Conservation (phyloP, 2,329 filamentous ascomycete species). For the Hypoxylon sp. region DNA sequence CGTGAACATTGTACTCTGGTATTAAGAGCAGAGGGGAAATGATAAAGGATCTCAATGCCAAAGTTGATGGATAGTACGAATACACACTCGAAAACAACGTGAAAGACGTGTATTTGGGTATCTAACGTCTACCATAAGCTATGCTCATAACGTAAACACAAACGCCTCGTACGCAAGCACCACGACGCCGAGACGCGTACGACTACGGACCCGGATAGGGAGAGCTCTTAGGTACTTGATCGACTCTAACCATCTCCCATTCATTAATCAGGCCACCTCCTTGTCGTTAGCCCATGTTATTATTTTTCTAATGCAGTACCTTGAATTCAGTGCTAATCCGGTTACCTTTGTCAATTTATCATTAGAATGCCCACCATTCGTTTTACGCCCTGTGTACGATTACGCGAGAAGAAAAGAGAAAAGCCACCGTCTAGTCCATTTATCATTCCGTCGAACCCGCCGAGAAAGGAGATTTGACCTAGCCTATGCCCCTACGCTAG, state of each 20-base stretch:
- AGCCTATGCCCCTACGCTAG: slow-evolving; percentile 43
- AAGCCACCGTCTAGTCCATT: slow-evolving; percentile 6
- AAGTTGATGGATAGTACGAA: neutral
- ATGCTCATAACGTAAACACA: slow-evolving; percentile 3
- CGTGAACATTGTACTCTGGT: too few relatives aligned
- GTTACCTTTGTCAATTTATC: slow-evolving; percentile 11
- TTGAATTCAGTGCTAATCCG: slow-evolving; percentile 5
- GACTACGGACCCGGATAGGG: neutral
- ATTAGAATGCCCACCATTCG: slow-evolving; percentile 5
- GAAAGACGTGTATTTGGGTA: slow-evolving; percentile 29
- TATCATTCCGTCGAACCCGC: slow-evolving; percentile 2
- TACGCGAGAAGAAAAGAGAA: slow-evolving; percentile 1
- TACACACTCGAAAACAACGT: too few relatives aligned
- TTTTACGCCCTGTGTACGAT: neutral
- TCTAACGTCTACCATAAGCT: slow-evolving; percentile 25
- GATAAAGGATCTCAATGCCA: neutral
- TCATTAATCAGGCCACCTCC: slow-evolving; percentile 4
- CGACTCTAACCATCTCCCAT: slow-evolving; percentile 4
- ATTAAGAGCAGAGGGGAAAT: neutral
- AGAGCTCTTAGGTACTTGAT: slow-evolving; percentile 11
- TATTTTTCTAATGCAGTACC: slow-evolving; percentile 8
- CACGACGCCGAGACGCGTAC: neutral
- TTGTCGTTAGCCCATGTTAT: slow-evolving; percentile 1
- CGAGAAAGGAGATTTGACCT: slow-evolving; percentile 1
- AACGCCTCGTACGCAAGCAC: neutral